These are phyloP conservation scores for Eucalyptus coolabah DNA, from an alignment of 345 rosid species.

Conservation along the genomic window DNA sequence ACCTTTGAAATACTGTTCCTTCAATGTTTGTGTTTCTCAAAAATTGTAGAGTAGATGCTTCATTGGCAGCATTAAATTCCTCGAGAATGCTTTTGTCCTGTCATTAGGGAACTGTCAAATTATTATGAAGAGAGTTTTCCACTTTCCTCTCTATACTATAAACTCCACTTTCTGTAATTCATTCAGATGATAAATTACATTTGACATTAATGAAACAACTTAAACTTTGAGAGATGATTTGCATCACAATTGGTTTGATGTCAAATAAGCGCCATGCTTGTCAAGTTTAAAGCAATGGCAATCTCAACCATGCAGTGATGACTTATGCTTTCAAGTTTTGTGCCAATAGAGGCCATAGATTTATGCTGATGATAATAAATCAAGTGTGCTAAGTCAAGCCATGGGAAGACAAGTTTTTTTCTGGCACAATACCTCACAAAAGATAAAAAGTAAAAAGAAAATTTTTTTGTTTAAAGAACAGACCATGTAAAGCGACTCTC, in stretches of 20 bases:
- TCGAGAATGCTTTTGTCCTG: slow-evolving; percentile 8
- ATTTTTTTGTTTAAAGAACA: not conserved
- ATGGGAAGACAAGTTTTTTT: not conserved
- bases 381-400: not conserved
- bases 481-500: not conserved
- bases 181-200: too few species aligned
- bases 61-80: slow-evolving; percentile 40
- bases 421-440: too few species aligned
- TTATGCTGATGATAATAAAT: not conserved
- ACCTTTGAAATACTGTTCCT: slow-evolving; percentile 92
- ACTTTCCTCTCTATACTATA: too few species aligned
- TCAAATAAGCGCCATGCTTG: too few species aligned
- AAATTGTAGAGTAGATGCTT: slow-evolving; percentile 78
- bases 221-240: not conserved
- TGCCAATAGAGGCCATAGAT: not conserved
- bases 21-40: slow-evolving; percentile 24
- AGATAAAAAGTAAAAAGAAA: too few species aligned
- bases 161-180: too few species aligned
- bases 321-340: not conserved
- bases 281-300: too few species aligned
- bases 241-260: not conserved
- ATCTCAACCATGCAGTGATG: not conserved
- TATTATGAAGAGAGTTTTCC: too few species aligned
- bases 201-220: not conserved
- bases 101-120: too few species aligned